Evolutionary conservation across 768 basidiomycete species (phyloP), one percentile per base, ranked within the genome.

Genomic region (Leucocoprinus birnbaumii): DNA sequence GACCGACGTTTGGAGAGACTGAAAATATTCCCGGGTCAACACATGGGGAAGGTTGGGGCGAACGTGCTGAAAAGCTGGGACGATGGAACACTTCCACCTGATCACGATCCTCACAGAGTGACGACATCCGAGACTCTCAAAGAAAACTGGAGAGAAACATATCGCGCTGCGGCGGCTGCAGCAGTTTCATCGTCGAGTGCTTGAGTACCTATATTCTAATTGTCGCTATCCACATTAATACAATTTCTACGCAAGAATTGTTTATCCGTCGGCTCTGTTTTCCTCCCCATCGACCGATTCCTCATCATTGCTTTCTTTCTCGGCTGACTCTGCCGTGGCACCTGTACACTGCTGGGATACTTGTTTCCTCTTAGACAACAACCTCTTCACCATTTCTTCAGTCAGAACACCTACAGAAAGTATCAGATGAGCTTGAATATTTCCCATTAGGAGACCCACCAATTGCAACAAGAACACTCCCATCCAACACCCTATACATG

Each of bases 61-160:
- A 96, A 96, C 65, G 76, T 94, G 57, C 59, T 94, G 64, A 82
- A 83, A 62, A 88, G 87, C 56, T 94, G 90, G 87, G 88, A 93
- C 60, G 89, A 91, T 58, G 88, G 89, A 26, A 87, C 84, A 0
- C 65, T 91, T 48, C 79, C 80, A 27, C 70, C 73, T 2, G 71
- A 80, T 59, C 77, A 69, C 61, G 66, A 79, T 58, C 77, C 77
- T 7, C 71, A 67, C 38, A 66, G 59, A 53, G 72, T 72, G 14
- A 74, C 73, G 16, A 80, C 76, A 1, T 68, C 70, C 0, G 65
- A 67, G 57, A 74, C 71, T 16, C 62, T 80, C 46, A 55, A 55
- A 31, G 61, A 68, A 58, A 65, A 68, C 58, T 62, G 74, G 59
- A 63, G 65, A 41, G 67, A 68, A 51, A 59, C 61, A 53, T 56